Percentiles rank a stretch among this genome's conserved stretches.
Conservation (phyloP, 208 protist genomes). For the Wallacemonas sp. region DNA sequence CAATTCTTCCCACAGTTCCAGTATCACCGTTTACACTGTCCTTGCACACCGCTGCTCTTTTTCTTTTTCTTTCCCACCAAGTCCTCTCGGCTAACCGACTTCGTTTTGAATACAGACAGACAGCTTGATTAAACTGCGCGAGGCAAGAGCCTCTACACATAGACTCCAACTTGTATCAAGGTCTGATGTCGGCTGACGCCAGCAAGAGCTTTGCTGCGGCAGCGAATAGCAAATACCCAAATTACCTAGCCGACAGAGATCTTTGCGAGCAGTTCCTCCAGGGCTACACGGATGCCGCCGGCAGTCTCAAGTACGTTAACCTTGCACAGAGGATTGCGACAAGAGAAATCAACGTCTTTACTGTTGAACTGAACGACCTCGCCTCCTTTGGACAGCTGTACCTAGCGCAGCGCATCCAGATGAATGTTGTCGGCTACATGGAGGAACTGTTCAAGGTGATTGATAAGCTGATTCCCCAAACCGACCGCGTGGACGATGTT, state of each 20-base stretch:
- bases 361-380: slow-evolving; percentile 65
- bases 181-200: neutral
- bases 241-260: slow-evolving; percentile 81
- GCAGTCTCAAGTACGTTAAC: slow-evolving; percentile 50
- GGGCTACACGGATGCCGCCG: slow-evolving; percentile 54
- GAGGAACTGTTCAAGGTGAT: slow-evolving; percentile 78
- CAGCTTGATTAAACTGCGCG: too few species aligned
- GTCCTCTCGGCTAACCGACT: too few species aligned
- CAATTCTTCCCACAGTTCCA: too few species aligned
- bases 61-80: neutral
- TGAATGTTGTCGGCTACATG: slow-evolving; percentile 85
- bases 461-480: slow-evolving; percentile 63
- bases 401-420: slow-evolving; percentile 79
- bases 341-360: slow-evolving; percentile 40
- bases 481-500: slow-evolving; percentile 47
- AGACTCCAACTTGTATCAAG: too few species aligned
- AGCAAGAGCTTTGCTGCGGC: slow-evolving; percentile 48
- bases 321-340: slow-evolving; percentile 40
- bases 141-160: too few species aligned
- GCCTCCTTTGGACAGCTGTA: slow-evolving; percentile 63
- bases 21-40: too few species aligned
- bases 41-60: neutral
- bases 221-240: slow-evolving; percentile 73
- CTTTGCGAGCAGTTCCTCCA: slow-evolving; percentile 66
- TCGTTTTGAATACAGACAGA: neutral